These are phyloP conservation scores for Porpolomopsis calyptriformis DNA, from an alignment of 768 basidiomycete species.

Conservation along the genomic window DNA sequence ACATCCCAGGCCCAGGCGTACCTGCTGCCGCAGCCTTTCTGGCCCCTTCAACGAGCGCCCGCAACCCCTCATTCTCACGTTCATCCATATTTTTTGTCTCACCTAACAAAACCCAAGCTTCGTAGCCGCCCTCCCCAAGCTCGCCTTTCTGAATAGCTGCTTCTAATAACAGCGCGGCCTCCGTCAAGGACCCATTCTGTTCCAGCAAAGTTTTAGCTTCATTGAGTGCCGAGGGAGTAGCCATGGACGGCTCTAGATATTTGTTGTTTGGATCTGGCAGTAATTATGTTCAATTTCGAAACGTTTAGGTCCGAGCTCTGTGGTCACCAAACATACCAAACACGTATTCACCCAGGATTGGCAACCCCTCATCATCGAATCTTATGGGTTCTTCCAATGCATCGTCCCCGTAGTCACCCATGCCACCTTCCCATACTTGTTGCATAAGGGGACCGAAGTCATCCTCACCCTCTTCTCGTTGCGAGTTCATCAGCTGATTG, in stretches of 20 bases:
- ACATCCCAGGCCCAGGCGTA: conserved; percentile 59
- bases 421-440: conserved; percentile 49
- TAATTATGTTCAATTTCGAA: too few species aligned
- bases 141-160: conserved; percentile 81
- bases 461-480: conserved; percentile 54
- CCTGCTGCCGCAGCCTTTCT: conserved; percentile 52
- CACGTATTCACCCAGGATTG: conserved; percentile 56
- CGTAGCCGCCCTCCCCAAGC: conserved; percentile 70
- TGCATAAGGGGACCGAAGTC: conserved; percentile 57
- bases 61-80: conserved; percentile 73
- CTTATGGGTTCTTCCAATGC: conserved; percentile 25
- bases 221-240: conserved; percentile 41
- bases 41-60: conserved; percentile 67
- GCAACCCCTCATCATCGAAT: conserved; percentile 68
- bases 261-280: conserved; percentile 74
- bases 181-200: conserved; percentile 76
- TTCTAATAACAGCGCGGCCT: conserved; percentile 80
- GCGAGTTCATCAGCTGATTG: conserved; percentile 60
- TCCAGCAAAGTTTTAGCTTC: conserved; percentile 72
- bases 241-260: conserved; percentile 42
- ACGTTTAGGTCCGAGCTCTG: too few species aligned
- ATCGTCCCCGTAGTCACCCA: conserved; percentile 33
- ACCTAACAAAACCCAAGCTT: conserved; percentile 88
- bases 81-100: conserved; percentile 87
- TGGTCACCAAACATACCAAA: conserved; percentile 73